Percentiles rank a stretch among this genome's conserved stretches.
Conservation (phyloP, 306 rosid genomes). For the Crotalaria pallida region DNA sequence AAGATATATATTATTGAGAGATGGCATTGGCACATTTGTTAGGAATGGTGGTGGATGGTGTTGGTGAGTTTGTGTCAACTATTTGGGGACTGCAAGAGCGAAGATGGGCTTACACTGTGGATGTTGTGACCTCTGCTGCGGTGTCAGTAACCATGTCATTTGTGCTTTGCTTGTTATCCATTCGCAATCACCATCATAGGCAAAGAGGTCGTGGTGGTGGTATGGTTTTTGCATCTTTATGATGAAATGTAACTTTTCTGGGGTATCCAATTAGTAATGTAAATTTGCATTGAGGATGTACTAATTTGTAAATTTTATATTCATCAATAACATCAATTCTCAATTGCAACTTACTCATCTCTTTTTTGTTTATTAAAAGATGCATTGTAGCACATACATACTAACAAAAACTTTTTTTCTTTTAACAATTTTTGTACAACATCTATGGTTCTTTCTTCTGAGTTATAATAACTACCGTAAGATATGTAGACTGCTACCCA, state of each 20-base stretch:
- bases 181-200: slow-evolving; percentile 2
- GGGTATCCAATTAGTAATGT: not conserved
- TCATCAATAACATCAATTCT: too few relatives aligned
- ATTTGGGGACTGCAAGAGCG: slow-evolving; percentile 62
- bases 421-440: not conserved
- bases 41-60: slow-evolving; percentile 33
- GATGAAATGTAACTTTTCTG: slow-evolving; percentile 20
- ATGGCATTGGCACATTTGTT: slow-evolving; percentile 49
- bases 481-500: not conserved
- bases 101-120: slow-evolving; percentile 43
- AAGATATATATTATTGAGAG: not conserved
- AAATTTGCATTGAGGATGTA: too few relatives aligned
- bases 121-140: slow-evolving; percentile 38
- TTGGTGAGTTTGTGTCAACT: slow-evolving; percentile 38
- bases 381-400: too few relatives aligned
- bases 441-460: not conserved
- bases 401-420: too few relatives aligned
- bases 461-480: too few relatives aligned
- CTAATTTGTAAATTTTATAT: too few relatives aligned
- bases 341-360: too few relatives aligned
- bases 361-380: too few relatives aligned
- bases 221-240: slow-evolving; percentile 15
- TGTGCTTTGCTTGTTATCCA: slow-evolving; percentile 34
- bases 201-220: slow-evolving; percentile 11
- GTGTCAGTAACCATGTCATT: slow-evolving; percentile 38